Conservation (phyloP, 2,329 filamentous ascomycete species). For the Gnomoniopsis smithogilvyi region DNA sequence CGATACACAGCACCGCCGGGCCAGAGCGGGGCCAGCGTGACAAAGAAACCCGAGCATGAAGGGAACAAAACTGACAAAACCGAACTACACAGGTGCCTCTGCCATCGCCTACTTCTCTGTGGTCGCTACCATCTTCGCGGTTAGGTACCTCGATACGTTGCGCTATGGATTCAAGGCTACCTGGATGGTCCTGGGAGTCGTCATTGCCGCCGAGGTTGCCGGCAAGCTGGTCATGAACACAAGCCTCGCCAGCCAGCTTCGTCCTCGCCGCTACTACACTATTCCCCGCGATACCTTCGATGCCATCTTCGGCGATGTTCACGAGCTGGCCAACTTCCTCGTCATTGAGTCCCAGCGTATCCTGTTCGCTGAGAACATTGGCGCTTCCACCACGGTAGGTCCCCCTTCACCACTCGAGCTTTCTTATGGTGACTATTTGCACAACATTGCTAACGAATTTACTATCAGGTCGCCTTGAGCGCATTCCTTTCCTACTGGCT, state of each 20-base stretch:
- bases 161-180: constrained; percentile 65
- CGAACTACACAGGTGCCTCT: constrained; percentile 50
- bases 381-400: constrained; percentile 57
- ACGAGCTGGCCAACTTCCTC: constrained; percentile 70
- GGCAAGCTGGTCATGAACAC: constrained; percentile 61
- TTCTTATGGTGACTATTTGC: constrained; percentile 3
- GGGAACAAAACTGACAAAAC: constrained; percentile 23
- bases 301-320: constrained; percentile 57
- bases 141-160: constrained; percentile 63
- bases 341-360: constrained; percentile 68
- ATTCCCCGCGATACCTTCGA: constrained; percentile 62
- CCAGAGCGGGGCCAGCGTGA: not conserved
- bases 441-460: constrained; percentile 8
- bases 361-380: constrained; percentile 65
- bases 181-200: constrained; percentile 59
- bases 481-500: constrained; percentile 66
- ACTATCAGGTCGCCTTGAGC: constrained; percentile 50
- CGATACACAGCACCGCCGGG: not conserved
- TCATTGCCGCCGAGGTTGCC: constrained; percentile 56
- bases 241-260: constrained; percentile 62
- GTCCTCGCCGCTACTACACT: constrained; percentile 66
- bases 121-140: constrained; percentile 58
- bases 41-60: not conserved
- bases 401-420: constrained; percentile 17
- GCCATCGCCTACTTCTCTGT: constrained; percentile 60